These are phyloP conservation scores for Carnegiea gigantea DNA, from an alignment of 179 eudicot genomes.

Conservation along the genomic window DNA sequence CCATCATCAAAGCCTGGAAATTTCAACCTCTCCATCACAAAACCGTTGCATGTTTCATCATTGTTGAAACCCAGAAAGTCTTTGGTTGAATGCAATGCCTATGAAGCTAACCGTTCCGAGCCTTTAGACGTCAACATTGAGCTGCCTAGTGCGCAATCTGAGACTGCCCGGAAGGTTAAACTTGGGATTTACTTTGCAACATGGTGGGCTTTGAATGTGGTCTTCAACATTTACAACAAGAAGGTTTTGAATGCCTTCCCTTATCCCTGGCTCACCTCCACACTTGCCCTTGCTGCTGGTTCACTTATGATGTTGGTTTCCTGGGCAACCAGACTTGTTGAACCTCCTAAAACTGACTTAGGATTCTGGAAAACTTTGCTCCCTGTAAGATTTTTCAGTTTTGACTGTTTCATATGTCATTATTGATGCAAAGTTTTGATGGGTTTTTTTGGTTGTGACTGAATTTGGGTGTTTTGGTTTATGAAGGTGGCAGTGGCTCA, in stretches of 20 bases:
- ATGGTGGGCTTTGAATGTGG: conserved; percentile 52
- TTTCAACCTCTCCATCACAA: conserved; percentile 26
- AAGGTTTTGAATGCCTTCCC: conserved; percentile 53
- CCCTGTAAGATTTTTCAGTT: conserved; percentile 35
- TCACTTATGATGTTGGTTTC: conserved; percentile 49
- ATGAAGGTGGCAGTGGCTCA: conserved; percentile 50
- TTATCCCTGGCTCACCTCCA: conserved; percentile 48
- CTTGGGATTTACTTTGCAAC: conserved; percentile 46
- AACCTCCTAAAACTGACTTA: conserved; percentile 41
- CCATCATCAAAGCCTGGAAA: conserved; percentile 19
- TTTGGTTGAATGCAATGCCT: conserved; percentile 34
- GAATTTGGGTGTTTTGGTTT: conserved; percentile 12
- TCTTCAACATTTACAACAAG: conserved; percentile 46
- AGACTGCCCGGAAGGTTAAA: conserved; percentile 36
- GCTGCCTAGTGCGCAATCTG: conserved; percentile 21
- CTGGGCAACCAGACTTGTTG: conserved; percentile 43
- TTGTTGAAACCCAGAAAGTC: conserved; percentile 23
- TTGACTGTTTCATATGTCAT: not conserved
- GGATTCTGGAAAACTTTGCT: conserved; percentile 43
- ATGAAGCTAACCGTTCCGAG: conserved; percentile 37
- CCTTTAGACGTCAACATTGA: conserved; percentile 35
- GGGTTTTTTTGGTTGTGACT: not conserved
- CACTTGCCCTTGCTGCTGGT: conserved; percentile 52
- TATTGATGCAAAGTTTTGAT: not conserved
- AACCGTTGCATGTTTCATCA: conserved; percentile 35